Percentiles rank a stretch among this genome's conserved stretches.
Conservation (phyloP, 495 filamentous ascomycete genomes). For the Neurospora discreta region DNA sequence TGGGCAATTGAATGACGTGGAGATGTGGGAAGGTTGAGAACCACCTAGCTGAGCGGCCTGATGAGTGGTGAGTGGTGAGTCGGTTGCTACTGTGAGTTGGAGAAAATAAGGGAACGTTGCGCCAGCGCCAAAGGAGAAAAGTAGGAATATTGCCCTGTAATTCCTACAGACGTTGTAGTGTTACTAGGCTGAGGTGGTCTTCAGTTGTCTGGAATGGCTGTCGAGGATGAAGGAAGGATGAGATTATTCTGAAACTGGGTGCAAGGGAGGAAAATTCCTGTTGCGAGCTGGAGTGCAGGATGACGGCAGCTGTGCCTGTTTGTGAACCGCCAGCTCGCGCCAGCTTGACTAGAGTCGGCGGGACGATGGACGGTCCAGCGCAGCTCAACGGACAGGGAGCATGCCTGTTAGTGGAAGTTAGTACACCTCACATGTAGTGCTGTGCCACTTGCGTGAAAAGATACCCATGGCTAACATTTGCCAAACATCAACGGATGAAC, state of each 20-base stretch:
- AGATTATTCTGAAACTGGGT: background rate
- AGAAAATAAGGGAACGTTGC: background rate
- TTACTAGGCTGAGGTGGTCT: background rate
- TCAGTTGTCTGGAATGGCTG: background rate
- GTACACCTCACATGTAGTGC: background rate
- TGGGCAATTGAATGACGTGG: background rate
- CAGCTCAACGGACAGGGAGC: background rate
- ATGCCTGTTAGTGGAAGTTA: background rate
- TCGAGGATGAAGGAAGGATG: background rate
- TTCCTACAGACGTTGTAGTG: background rate
- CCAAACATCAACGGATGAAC: background rate
- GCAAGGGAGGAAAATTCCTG: background rate
- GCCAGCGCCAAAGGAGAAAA: background rate
- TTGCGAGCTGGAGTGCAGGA: background rate
- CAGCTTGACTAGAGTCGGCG: background rate
- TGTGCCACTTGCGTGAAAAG: background rate
- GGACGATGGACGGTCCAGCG: background rate
- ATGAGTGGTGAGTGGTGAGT: background rate
- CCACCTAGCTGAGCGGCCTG: background rate
- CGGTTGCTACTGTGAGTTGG: background rate
- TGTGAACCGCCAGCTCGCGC: background rate
- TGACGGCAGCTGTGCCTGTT: background rate
- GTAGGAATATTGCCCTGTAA: background rate
- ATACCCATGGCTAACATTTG: background rate
- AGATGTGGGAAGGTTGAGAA: background rate